Evolutionary conservation across 2,329 filamentous ascomycete genomes (phyloP).

Genomic region (Parastagonospora avenae): DNA sequence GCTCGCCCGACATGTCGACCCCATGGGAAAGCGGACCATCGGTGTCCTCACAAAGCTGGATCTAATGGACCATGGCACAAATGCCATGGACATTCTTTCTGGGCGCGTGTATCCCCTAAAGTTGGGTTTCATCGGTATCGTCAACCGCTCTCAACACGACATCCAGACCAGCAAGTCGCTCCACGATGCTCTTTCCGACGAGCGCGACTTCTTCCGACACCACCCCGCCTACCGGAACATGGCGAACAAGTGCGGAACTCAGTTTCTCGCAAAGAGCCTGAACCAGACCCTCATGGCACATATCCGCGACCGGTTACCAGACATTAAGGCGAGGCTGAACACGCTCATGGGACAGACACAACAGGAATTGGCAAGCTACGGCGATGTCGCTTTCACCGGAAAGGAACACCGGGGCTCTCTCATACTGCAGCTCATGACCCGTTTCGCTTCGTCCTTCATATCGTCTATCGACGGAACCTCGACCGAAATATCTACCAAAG

Average conservation of each 20-base stretch:
- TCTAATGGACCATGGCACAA: slow-evolving; percentile 98
- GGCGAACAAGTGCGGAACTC: slow-evolving; percentile 88
- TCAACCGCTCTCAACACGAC: slow-evolving; percentile 97
- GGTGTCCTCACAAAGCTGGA: slow-evolving; percentile 97
- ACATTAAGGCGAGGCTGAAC: slow-evolving; percentile 97
- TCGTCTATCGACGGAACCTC: slow-evolving; percentile 98
- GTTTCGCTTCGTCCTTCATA: slow-evolving; percentile 96
- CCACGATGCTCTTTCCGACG: slow-evolving; percentile 84
- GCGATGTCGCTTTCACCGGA: slow-evolving; percentile 95
- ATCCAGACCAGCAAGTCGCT: slow-evolving; percentile 97
- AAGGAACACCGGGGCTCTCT: slow-evolving; percentile 95
- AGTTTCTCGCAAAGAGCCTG: slow-evolving; percentile 90
- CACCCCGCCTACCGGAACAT: slow-evolving; percentile 98
- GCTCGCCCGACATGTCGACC: slow-evolving; percentile 94
- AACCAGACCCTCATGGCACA: slow-evolving; percentile 96
- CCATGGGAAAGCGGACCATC: slow-evolving; percentile 91
- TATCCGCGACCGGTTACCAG: slow-evolving; percentile 91
- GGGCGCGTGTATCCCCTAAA: slow-evolving; percentile 96
- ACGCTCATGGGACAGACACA: slow-evolving; percentile 99
- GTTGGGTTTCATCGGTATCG: slow-evolving; percentile 95
- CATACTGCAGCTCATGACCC: slow-evolving; percentile 96
- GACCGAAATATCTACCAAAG: slow-evolving; percentile 97
- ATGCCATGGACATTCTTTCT: slow-evolving; percentile 96
- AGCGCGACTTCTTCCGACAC: slow-evolving; percentile 94
- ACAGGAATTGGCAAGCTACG: slow-evolving; percentile 96